Evolutionary conservation across 208 protist species (phyloP), one percentile per base, ranked within the genome.

Genomic region (Novymonas esmeraldas): DNA sequence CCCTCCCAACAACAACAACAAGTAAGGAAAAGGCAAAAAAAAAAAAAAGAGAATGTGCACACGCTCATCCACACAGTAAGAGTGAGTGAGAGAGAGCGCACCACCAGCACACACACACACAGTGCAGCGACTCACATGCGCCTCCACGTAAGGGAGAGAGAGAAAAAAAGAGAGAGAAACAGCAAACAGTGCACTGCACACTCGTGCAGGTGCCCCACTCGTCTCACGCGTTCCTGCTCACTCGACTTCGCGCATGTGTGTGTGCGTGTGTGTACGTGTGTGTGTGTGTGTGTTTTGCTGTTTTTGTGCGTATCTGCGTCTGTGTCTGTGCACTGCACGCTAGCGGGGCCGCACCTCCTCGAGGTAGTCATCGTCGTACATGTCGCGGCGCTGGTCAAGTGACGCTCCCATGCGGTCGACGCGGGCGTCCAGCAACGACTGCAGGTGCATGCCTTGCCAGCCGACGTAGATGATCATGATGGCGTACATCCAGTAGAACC

Each of bases 401-500:
- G 85, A 83, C 38, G 77, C 70, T 16, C 81, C 85, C 55, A 58
- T 81, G 39, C 84, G 78, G 38, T 95, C 83, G 4, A 91, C 29
- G 34, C 81, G 85, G 18, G 77, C 82, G 41, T 90, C 80, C 18
- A 89, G 48, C 70, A 91, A 75, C 3, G 64, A 66, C 64, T 90
- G 76, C 45, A 93, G 64, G 33, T 73, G 50, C 48, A 86, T 56
- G 3, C 80, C 85, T 63, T 92, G 82, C 73, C 79, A 94, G n/a
- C 87, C 66, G 1, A 84, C 77, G 49, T 90, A 92, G 9, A 76
- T 66, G 70, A 94, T 88, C 89, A 94, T 94, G 20, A 94, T 45
- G 11, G 70, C 82, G 73, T 94, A 94, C 80, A 94, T 89, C 83
- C 84, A 94, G 55, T 89, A 91, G 45, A 94, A 91, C 63, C 79